A percentile compares a stretch with the other conserved stretches of the same genome.
Conservation (phyloP, 148 eudicot species). For the Diospyros lotus region DNA sequence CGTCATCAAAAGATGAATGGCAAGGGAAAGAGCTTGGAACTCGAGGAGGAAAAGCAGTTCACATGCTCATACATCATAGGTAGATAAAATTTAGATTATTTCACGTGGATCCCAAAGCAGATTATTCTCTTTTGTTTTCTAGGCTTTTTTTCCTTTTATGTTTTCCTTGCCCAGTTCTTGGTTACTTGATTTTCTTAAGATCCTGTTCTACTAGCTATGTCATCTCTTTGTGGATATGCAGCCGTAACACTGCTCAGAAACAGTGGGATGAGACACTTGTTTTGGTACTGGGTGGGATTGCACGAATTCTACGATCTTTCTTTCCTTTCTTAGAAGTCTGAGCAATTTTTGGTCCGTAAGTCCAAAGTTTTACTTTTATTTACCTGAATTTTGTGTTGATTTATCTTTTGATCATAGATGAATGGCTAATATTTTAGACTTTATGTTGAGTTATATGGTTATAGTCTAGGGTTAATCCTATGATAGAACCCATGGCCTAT, state of each 20-base stretch:
- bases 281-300: conserved; percentile 83
- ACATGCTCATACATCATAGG: conserved; percentile 99
- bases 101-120: not conserved
- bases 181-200: not conserved
- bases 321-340: conserved; percentile 75
- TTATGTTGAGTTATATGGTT: too few relatives aligned
- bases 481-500: too few relatives aligned
- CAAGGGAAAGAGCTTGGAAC: conserved; percentile 98
- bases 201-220: not conserved
- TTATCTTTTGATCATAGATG: not conserved
- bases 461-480: too few relatives aligned
- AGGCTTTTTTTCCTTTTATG: not conserved
- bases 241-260: conserved; percentile 99
- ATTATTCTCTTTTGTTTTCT: not conserved
- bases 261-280: conserved; percentile 99
- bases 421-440: too few relatives aligned
- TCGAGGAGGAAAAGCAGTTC: conserved; percentile 94
- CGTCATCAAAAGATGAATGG: conserved; percentile 97
- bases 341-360: conserved; percentile 82
- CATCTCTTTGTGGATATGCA: conserved; percentile 25
- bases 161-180: not conserved
- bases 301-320: conserved; percentile 78
- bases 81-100: conserved; percentile 12
- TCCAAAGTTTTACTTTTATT: conserved; percentile 2
- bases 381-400: conserved; percentile 1